A percentile compares a stretch with the other conserved stretches of the same genome.
phyloP scores from a whole-genome alignment of 2,329 filamentous ascomycete genomes.

The Claviceps humidiphila region DNA sequence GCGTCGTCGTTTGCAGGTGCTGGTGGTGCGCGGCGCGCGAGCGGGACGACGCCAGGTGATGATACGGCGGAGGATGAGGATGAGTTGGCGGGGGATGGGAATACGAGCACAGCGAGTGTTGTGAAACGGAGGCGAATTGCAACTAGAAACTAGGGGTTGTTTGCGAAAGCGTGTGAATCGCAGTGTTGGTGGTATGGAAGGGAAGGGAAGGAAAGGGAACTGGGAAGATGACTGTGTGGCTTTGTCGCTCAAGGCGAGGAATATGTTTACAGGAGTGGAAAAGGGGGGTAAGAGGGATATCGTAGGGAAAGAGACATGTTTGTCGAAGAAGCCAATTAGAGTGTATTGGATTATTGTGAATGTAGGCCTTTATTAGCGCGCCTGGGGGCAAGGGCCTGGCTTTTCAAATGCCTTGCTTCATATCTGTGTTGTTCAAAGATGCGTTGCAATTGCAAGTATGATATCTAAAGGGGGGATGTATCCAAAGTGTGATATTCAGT shows the following conservation, averaged over 20 bases:
- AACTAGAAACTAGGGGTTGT: constrained; percentile 18
- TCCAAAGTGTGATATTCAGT: too few relatives aligned
- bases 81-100: constrained; percentile 30
- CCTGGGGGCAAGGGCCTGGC: too few relatives aligned
- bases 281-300: background rate
- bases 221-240: background rate
- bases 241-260: background rate
- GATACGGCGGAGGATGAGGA: constrained; percentile 37
- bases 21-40: constrained; percentile 16
- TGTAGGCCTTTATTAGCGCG: background rate
- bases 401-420: too few relatives aligned
- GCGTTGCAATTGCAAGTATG: too few relatives aligned
- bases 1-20: background rate
- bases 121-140: constrained; percentile 24
- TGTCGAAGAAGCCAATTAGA: background rate
- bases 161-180: background rate
- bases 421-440: too few relatives aligned
- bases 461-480: too few relatives aligned
- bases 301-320: too few relatives aligned
- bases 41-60: constrained; percentile 29
- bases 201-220: background rate
- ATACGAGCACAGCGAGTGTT: constrained; percentile 15
- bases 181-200: background rate
- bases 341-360: background rate
- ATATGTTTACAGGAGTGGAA: background rate